phyloP scores from a whole-genome alignment of 2,329 filamentous ascomycete genomes.

The Xylariaceae sp. region DNA sequence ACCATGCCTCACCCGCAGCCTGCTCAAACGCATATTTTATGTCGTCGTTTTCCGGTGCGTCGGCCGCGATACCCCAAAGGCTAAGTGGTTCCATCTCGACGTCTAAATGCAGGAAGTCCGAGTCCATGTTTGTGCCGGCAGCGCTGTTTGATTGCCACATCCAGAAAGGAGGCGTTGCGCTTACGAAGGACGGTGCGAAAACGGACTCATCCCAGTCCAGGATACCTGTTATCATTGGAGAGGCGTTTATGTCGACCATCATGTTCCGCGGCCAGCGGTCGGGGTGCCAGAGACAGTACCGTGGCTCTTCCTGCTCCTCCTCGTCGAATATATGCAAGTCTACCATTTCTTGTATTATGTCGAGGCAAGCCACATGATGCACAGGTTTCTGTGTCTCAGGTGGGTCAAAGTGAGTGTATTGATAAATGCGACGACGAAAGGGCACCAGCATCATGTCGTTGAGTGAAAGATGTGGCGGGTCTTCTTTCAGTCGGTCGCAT shows the following conservation, averaged over 20 bases:
- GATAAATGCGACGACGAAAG: neutral
- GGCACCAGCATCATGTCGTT: neutral
- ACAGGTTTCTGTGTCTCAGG: neutral
- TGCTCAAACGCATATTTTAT: too few species aligned
- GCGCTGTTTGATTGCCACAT: neutral
- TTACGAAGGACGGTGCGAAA: neutral
- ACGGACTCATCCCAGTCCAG: conserved; percentile 1
- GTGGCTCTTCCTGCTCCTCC: neutral
- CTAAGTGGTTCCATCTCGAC: too few species aligned
- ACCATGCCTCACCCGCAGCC: too few species aligned
- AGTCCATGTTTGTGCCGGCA: too few species aligned
- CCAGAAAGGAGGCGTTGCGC: neutral
- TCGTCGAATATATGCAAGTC: neutral
- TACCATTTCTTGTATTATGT: neutral
- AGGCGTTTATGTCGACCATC: neutral
- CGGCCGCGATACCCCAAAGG: too few species aligned
- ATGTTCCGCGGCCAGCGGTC: conserved; percentile 1
- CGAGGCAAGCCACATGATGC: neutral
- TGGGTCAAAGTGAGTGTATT: neutral
- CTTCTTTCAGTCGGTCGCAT: neutral
- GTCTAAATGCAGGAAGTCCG: too few species aligned
- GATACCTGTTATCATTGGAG: neutral
- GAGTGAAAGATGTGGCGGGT: neutral
- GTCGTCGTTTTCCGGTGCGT: too few species aligned
- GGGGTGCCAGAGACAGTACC: neutral